phyloP scores from a whole-genome alignment of 768 basidiomycete species.

The Chiua virens region DNA sequence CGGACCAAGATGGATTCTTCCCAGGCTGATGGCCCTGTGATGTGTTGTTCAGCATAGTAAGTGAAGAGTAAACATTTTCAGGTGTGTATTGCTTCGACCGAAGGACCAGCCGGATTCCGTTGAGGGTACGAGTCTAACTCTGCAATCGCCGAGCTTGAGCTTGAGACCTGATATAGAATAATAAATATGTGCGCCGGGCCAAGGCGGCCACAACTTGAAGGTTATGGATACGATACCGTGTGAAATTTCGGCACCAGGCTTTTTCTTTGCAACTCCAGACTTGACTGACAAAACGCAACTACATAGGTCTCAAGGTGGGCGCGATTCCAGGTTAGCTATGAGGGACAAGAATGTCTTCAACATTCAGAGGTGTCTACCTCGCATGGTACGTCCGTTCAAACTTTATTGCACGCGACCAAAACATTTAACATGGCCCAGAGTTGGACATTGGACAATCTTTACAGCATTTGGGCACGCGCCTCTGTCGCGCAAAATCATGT shows the following conservation, averaged over 20 bases:
- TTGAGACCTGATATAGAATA: no score
- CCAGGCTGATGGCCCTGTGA: no score
- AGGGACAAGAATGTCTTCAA: constrained; percentile 48
- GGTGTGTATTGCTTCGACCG: no score
- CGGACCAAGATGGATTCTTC: no score
- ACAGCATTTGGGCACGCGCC: constrained; percentile 84
- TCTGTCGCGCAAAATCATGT: constrained; percentile 44
- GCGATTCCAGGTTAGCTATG: constrained; percentile 33
- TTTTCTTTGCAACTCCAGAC: neutral
- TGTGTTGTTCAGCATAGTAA: no score
- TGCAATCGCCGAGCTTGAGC: no score
- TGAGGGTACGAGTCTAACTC: no score
- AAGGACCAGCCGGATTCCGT: no score
- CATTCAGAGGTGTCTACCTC: constrained; percentile 61
- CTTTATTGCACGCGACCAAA: neutral
- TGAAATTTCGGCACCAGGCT: constrained; percentile 7
- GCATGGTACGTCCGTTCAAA: constrained; percentile 56
- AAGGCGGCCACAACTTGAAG: no score
- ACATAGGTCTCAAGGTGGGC: neutral
- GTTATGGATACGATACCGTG: constrained; percentile 16
- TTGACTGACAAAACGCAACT: neutral
- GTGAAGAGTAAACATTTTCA: no score
- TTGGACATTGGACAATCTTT: constrained; percentile 88
- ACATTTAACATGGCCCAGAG: constrained; percentile 49
- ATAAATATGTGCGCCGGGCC: no score